Evolutionary conservation across 169 alveolate species (phyloP).

Genomic region (Eimeria praecox): DNA sequence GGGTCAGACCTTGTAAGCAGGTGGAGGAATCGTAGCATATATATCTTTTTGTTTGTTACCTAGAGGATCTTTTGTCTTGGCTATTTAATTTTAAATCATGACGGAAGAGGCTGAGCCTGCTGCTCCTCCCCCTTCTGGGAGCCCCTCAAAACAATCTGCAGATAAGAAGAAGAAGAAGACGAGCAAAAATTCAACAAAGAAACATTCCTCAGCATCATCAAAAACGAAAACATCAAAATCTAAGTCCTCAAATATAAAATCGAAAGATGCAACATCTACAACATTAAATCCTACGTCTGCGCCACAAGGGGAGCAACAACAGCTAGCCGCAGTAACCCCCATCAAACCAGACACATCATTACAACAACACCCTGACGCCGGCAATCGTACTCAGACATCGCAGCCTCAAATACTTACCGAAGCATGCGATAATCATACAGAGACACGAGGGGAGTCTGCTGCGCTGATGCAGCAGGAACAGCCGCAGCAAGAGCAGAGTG

Average conservation of each 20-base stretch:
- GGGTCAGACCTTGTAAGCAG: neutral
- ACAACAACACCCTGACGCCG: neutral
- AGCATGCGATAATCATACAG: neutral
- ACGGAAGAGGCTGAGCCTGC: conserved; percentile 62
- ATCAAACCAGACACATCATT: neutral
- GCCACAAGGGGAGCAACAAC: neutral
- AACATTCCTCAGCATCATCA: conserved; percentile 33
- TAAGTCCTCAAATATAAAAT: conserved; percentile 6
- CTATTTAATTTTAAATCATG: neutral
- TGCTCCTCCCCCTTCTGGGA: conserved; percentile 1
- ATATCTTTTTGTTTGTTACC: neutral
- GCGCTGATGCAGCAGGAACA: neutral
- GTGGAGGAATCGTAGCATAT: neutral
- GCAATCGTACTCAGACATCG: neutral
- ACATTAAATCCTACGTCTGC: neutral
- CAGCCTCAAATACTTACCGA: neutral
- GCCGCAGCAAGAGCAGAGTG: neutral
- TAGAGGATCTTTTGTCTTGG: neutral
- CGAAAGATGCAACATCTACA: neutral
- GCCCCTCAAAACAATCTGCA: conserved; percentile 2
- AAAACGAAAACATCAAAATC: conserved; percentile 27
- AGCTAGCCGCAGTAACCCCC: neutral
- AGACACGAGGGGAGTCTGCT: neutral
- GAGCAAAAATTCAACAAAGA: conserved; percentile 12
- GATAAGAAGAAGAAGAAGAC: conserved; percentile 31